Evolutionary conservation across 1,139 yeast genomes (phyloP), one percentile per base, ranked within the genome.

Genomic region (Kodamaea anthophila): DNA sequence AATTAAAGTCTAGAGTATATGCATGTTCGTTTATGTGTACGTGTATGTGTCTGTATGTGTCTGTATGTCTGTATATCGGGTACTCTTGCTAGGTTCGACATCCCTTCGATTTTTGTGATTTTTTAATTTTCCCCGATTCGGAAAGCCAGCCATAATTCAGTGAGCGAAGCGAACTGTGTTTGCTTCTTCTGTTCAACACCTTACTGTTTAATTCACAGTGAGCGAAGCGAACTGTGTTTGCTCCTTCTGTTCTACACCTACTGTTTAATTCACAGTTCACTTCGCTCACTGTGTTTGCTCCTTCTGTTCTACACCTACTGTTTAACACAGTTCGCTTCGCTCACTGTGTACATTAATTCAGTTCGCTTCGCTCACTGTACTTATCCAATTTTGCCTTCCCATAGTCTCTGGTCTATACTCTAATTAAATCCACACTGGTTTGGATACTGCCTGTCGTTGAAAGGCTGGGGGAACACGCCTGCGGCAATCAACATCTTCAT

Each of bases 401-500:
- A 9, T 9, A 14, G 12, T 23, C 11, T 16, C 27, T 42, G 49
- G n/a, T n/a, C n/a, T n/a, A n/a, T n/a, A n/a, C n/a, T n/a, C n/a
- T n/a, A n/a, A n/a, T n/a, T n/a, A 35, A 41, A 62, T 9, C 50
- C 63, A 60, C 93, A 83, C 56, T 77, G 88, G 61, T 77, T 73
- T 38, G 83, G 81, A 54, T 67, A 83, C 46, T 66, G 58, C 55
- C 94, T 73, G 42, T 63, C 70, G 36, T 59, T 54, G 34, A 85
- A 56, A 20, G 96, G 96, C 49, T 68, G 78, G 31, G 97, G 97
- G 70, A 88, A 80, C 31, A 86, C 51, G 15, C 76, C 83, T 35
- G 66, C 52, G 21, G 58, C 60, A 13, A 71, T 60, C 45, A 87
- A 70, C 38, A 65, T 63, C 36, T 66, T 62, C 55, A 83, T 66